Evolutionary conservation across 2,329 filamentous ascomycete genomes (phyloP).

Genomic region (Aspergillus floridensis): DNA sequence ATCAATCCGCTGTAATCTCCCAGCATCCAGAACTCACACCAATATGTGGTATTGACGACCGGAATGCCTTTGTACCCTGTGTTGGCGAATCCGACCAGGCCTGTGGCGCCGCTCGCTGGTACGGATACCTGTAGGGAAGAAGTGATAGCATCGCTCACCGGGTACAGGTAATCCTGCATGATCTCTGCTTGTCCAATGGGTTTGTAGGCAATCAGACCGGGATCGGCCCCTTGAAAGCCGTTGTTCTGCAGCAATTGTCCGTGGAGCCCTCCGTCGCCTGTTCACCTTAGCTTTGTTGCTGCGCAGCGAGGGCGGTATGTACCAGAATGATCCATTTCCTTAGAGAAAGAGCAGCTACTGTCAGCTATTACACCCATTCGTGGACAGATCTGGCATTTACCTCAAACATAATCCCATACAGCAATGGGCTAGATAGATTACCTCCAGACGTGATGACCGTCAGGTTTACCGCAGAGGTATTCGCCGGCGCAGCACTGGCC

Average conservation of each 20-base stretch:
- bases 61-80: constrained; percentile 38
- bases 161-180: constrained; percentile 22
- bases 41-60: constrained; percentile 27
- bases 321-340: constrained; percentile 39
- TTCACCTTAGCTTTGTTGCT: not conserved
- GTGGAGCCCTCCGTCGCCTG: constrained; percentile 36
- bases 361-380: not conserved
- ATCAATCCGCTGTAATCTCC: constrained; percentile 28
- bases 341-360: constrained; percentile 5
- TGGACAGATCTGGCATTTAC: constrained; percentile 12
- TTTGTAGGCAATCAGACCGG: constrained; percentile 27
- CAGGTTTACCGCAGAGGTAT: constrained; percentile 8
- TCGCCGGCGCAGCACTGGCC: not conserved
- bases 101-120: constrained; percentile 13
- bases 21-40: constrained; percentile 32
- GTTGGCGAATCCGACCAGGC: constrained; percentile 45
- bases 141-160: constrained; percentile 28
- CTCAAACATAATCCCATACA: constrained; percentile 40
- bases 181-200: constrained; percentile 27
- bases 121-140: constrained; percentile 28
- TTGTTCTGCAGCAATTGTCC: constrained; percentile 35
- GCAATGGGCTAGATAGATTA: constrained; percentile 32
- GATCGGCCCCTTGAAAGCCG: constrained; percentile 32
- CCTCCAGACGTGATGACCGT: constrained; percentile 26
- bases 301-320: not conserved